Conservation (phyloP, 768 basidiomycete genomes). For the Tremella mesenterica region DNA sequence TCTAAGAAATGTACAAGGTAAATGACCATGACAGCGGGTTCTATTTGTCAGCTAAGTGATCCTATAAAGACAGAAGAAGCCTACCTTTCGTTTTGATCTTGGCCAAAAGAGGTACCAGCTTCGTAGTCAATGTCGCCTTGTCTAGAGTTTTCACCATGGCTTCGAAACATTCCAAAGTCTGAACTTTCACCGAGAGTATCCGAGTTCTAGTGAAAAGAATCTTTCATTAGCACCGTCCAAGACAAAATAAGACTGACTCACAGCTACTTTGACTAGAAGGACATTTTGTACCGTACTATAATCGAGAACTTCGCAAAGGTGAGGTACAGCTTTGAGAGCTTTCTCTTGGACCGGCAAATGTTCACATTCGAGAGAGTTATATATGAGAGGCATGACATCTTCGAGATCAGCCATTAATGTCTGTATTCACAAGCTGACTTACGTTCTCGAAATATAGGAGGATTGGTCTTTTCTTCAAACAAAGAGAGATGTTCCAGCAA, state of each 20-base stretch:
- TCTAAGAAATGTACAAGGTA: not conserved
- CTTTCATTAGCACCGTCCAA: constrained; percentile 45
- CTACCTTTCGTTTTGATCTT: constrained; percentile 78
- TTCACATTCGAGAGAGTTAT: constrained; percentile 93
- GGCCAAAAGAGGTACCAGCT: constrained; percentile 83
- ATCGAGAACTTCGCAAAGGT: constrained; percentile 83
- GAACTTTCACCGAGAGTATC: constrained; percentile 78
- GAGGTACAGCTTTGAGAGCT: constrained; percentile 72
- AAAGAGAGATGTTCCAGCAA: constrained; percentile 78
- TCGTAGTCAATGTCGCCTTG: constrained; percentile 70
- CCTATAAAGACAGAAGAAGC: not conserved
- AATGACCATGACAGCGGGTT: constrained; percentile 84
- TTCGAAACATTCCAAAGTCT: constrained; percentile 43
- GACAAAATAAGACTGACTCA: constrained; percentile 45
- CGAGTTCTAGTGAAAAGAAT: constrained; percentile 88
- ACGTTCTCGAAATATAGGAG: constrained; percentile 81
- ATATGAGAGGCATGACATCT: constrained; percentile 95
- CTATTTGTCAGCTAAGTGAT: constrained; percentile 40
- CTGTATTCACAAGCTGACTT: constrained; percentile 37
- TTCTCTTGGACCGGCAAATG: constrained; percentile 85
- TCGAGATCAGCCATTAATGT: not conserved
- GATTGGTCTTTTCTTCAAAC: constrained; percentile 82
- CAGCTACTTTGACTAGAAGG: constrained; percentile 85
- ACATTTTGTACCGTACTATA: constrained; percentile 89
- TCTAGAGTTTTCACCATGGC: constrained; percentile 44